Conservation (phyloP, 2,329 filamentous ascomycete species). For the Myriosclerotinia duriaeana region DNA sequence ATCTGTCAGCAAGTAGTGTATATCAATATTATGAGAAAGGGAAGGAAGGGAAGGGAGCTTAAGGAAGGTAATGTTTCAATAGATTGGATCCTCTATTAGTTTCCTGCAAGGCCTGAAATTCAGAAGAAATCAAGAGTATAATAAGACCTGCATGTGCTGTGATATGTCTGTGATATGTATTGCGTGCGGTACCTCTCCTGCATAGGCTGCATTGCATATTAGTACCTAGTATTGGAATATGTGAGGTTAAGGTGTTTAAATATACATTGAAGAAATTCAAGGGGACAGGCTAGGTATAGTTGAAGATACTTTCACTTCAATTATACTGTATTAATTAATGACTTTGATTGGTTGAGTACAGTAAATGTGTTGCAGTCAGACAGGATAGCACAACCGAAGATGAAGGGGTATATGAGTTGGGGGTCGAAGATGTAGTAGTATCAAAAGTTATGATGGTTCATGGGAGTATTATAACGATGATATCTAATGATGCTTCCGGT, state of each 20-base stretch:
- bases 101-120: not conserved
- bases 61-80: not conserved
- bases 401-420: conserved; percentile 5
- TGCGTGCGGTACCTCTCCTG: conserved; percentile 17
- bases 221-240: not conserved
- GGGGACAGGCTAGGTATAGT: no score
- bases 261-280: not conserved
- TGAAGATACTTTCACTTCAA: no score
- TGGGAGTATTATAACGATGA: no score
- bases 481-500: no score
- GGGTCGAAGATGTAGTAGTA: not conserved
- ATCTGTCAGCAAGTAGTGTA: not conserved
- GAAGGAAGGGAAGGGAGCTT: not conserved
- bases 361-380: not conserved
- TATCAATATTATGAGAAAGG: not conserved
- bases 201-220: not conserved
- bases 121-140: no score
- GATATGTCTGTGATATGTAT: conserved; percentile 1
- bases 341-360: not conserved
- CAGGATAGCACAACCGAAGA: not conserved
- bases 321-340: not conserved
- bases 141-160: conserved; percentile 21
- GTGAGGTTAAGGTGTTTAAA: not conserved
- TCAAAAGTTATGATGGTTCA: no score
- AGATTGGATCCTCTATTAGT: not conserved